phyloP scores from a whole-genome alignment of 208 protist genomes.

The Entamoeba histolytica region DNA sequence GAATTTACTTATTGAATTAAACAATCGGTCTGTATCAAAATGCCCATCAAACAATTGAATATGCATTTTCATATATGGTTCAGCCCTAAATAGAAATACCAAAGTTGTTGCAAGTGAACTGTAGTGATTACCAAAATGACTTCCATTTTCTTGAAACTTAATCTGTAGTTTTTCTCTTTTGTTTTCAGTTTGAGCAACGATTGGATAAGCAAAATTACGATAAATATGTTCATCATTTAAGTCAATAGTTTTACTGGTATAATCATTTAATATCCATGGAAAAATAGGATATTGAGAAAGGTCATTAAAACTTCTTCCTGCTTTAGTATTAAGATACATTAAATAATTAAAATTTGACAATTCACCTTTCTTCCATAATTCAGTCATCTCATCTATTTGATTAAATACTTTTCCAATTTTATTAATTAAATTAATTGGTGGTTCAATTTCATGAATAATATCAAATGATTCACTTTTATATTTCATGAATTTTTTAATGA shows the following conservation, averaged over 20 bases:
- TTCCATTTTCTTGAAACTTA: conserved; percentile 23
- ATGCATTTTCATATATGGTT: conserved; percentile 29
- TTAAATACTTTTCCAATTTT: neutral
- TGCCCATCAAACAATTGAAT: conserved; percentile 31
- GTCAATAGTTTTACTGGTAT: conserved; percentile 15
- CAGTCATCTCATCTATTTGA: neutral
- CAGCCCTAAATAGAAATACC: conserved; percentile 32
- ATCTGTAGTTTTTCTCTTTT: neutral
- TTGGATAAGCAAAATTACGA: conserved; percentile 37
- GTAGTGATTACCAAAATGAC: conserved; percentile 41
- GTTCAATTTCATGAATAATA: too few relatives aligned
- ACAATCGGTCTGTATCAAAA: conserved; percentile 66
- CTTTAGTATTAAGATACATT: conserved; percentile 13
- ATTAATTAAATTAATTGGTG: too few relatives aligned
- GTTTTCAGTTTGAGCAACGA: conserved; percentile 27
- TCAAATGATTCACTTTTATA: too few relatives aligned
- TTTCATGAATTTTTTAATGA: neutral
- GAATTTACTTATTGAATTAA: conserved; percentile 51
- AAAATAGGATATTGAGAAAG: conserved; percentile 24
- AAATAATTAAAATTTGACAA: conserved; percentile 26
- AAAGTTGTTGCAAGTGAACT: conserved; percentile 23
- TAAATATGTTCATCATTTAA: conserved; percentile 26
- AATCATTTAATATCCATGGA: conserved; percentile 28
- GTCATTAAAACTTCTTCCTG: conserved; percentile 14
- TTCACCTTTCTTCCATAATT: conserved; percentile 3